Evolutionary conservation across 805 yeast genomes (phyloP).

Genomic region (Lipomyces oligophaga): DNA sequence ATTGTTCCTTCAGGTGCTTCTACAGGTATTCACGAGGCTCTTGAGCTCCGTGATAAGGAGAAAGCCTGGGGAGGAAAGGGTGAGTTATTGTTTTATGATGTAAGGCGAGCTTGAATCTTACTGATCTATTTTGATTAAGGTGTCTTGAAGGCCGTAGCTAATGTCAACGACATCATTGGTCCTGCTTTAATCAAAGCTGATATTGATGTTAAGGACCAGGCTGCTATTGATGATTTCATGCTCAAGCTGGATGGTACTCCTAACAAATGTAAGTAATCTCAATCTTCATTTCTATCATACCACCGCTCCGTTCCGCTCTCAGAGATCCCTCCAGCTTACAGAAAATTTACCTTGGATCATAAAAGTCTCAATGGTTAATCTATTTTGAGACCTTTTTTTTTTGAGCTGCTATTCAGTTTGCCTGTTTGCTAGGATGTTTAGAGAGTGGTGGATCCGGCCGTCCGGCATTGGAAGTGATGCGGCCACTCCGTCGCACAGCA

Average conservation of each 20-base stretch:
- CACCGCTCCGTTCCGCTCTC: background rate
- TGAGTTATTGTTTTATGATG: conserved; percentile 31
- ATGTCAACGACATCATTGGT: conserved; percentile 91
- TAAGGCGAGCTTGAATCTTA: background rate
- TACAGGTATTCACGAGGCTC: conserved; percentile 98
- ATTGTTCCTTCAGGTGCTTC: conserved; percentile 99
- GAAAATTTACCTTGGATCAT: too few species aligned
- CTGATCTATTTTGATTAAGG: conserved; percentile 12
- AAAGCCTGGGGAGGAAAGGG: conserved; percentile 99
- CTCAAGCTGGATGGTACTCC: conserved; percentile 89
- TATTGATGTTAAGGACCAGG: conserved; percentile 83
- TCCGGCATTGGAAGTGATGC: too few species aligned
- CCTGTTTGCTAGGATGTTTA: background rate
- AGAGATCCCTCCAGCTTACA: too few species aligned
- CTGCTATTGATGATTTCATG: conserved; percentile 80
- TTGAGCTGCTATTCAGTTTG: background rate
- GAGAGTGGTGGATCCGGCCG: too few species aligned
- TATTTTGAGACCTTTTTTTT: too few species aligned
- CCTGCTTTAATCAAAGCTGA: conserved; percentile 83
- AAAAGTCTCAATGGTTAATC: too few species aligned
- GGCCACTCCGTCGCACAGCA: too few species aligned
- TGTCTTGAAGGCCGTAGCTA: conserved; percentile 90
- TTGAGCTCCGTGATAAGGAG: conserved; percentile 98
- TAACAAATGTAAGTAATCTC: conserved; percentile 60
- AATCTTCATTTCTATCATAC: background rate